These are phyloP conservation scores for Diutina ranongensis DNA, from an alignment of 1,139 yeast genomes.

Conservation along the genomic window DNA sequence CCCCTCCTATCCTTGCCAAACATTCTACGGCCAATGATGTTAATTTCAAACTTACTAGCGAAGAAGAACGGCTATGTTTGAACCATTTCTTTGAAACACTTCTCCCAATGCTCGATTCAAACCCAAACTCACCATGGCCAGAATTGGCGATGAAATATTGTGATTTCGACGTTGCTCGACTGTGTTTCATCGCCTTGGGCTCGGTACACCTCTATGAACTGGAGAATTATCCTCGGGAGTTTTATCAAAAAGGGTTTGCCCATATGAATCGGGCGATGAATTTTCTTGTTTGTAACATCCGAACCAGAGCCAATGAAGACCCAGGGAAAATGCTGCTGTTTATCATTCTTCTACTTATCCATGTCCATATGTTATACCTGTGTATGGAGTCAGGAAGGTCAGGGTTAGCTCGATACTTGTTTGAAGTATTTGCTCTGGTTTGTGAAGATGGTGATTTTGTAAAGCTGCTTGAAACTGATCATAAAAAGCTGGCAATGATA, in stretches of 20 bases:
- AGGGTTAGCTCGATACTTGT: slow-evolving; percentile 34
- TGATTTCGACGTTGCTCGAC: slow-evolving; percentile 42
- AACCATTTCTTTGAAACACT: slow-evolving; percentile 42
- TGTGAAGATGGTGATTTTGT: slow-evolving; percentile 22
- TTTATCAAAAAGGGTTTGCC: slow-evolving; percentile 35
- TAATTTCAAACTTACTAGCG: slow-evolving; percentile 14
- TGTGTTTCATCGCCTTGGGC: slow-evolving; percentile 41
- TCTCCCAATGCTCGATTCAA: slow-evolving; percentile 40
- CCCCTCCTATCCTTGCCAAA: not conserved
- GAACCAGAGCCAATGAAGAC: slow-evolving; percentile 7
- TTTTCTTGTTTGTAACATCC: slow-evolving; percentile 28
- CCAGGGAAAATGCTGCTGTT: slow-evolving; percentile 24
- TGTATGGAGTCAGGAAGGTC: slow-evolving; percentile 42
- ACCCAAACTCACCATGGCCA: slow-evolving; percentile 50
- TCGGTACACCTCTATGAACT: slow-evolving; percentile 43
- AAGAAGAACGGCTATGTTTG: slow-evolving; percentile 39
- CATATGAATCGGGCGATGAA: slow-evolving; percentile 44
- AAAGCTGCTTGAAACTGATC: slow-evolving; percentile 23
- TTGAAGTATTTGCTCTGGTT: slow-evolving; percentile 36
- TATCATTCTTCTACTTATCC: slow-evolving; percentile 37
- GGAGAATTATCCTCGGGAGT: slow-evolving; percentile 33
- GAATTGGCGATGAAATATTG: slow-evolving; percentile 42
- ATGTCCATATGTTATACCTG: slow-evolving; percentile 40
- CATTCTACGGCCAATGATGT: not conserved
- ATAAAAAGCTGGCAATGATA: slow-evolving; percentile 32